A percentile compares a stretch with the other conserved stretches of the same genome.
phyloP scores from a whole-genome alignment of 768 basidiomycete species.

The Rhizopogon vulgaris region DNA sequence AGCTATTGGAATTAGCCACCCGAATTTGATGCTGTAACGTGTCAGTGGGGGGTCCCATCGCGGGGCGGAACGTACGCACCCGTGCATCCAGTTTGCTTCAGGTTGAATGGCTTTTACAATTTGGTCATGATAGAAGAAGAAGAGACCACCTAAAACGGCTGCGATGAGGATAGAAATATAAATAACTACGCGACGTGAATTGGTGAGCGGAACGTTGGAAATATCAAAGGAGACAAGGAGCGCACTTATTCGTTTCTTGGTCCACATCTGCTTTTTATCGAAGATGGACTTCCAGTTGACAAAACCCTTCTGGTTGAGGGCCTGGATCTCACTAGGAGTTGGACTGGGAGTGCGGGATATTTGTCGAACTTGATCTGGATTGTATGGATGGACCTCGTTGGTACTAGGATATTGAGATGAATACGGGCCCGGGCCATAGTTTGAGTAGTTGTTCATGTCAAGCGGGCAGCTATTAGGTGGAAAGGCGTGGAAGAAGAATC shows the following conservation, averaged over 20 bases:
- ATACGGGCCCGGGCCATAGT: slow-evolving; percentile 2
- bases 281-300: slow-evolving; percentile 40
- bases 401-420: neutral
- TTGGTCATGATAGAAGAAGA: slow-evolving; percentile 59
- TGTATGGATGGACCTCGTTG: slow-evolving; percentile 2
- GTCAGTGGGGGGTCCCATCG: neutral
- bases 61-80: slow-evolving; percentile 16
- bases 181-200: slow-evolving; percentile 26
- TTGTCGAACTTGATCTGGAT: slow-evolving; percentile 11
- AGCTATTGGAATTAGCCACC: slow-evolving; percentile 76
- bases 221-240: neutral
- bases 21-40: slow-evolving; percentile 39
- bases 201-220: neutral
- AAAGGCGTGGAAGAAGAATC: neutral
- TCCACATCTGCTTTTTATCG: slow-evolving; percentile 46
- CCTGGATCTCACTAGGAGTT: slow-evolving; percentile 52
- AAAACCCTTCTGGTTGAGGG: slow-evolving; percentile 33
- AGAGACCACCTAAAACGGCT: slow-evolving; percentile 42
- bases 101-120: slow-evolving; percentile 44
- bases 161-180: slow-evolving; percentile 46
- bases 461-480: neutral
- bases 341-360: slow-evolving; percentile 51
- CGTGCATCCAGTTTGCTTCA: slow-evolving; percentile 39
- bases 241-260: slow-evolving; percentile 54
- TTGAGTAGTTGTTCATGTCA: slow-evolving; percentile 12